Evolutionary conservation across 768 basidiomycete species (phyloP).

Genomic region (Leucosporidium creatinivorum): DNA sequence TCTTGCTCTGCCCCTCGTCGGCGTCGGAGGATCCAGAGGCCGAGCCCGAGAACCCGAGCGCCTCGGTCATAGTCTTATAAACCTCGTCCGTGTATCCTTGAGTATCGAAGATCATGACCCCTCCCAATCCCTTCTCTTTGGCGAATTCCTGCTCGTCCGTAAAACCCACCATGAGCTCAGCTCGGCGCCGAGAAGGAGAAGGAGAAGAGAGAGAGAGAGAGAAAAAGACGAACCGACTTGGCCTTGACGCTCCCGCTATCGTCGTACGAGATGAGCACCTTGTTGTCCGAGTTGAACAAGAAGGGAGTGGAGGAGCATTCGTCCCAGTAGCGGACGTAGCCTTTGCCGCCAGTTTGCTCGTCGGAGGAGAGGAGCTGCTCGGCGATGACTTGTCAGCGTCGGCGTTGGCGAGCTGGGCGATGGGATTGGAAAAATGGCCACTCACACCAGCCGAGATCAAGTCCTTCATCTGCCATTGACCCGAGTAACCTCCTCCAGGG

Average conservation of each 20-base stretch:
- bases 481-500: background rate
- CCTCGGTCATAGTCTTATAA: background rate
- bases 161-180: no score
- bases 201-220: background rate
- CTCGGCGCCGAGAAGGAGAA: background rate
- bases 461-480: slow-evolving; percentile 12
- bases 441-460: slow-evolving; percentile 12
- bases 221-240: slow-evolving; percentile 8
- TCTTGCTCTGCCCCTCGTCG: no score
- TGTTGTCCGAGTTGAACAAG: slow-evolving; percentile 20
- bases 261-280: slow-evolving; percentile 24
- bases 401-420: no score
- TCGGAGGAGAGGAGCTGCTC: slow-evolving; percentile 13
- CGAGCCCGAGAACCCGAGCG: no score
- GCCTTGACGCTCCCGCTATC: background rate
- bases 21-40: no score
- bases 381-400: no score
- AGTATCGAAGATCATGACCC: slow-evolving; percentile 10
- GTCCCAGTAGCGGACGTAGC: slow-evolving; percentile 23
- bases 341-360: slow-evolving; percentile 4
- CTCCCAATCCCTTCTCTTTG: background rate
- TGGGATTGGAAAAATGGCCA: no score
- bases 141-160: no score
- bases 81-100: background rate
- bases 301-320: slow-evolving; percentile 23